phyloP scores from a whole-genome alignment of 75 land plant species.

The Pseudotsuga menziesii region DNA sequence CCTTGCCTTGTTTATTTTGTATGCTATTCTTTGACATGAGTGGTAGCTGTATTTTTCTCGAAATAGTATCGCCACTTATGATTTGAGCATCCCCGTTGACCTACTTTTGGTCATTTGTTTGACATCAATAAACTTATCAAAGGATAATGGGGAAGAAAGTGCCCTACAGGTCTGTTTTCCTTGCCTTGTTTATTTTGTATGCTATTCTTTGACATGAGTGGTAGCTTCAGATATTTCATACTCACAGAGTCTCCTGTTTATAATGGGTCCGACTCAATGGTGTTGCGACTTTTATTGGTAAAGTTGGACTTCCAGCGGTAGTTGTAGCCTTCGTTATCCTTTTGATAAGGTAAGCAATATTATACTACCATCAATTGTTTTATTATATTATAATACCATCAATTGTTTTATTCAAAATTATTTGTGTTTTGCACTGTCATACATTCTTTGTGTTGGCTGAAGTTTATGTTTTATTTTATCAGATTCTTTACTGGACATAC shows the following conservation, averaged over 20 bases:
- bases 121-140: conserved; percentile 41
- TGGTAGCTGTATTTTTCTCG: no score
- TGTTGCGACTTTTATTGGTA: conserved; percentile 74
- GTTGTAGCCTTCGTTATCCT: conserved; percentile 41
- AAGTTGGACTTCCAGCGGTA: conserved; percentile 62
- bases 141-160: conserved; percentile 61
- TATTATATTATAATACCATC: no score
- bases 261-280: conserved; percentile 72
- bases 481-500: conserved; percentile 60
- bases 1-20: no score
- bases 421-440: background rate
- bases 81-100: no score
- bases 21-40: background rate
- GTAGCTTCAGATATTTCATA: background rate
- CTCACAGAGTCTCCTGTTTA: background rate
- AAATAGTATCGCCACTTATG: no score
- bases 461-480: background rate
- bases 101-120: no score
- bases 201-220: background rate
- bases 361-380: no score
- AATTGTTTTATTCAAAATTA: background rate
- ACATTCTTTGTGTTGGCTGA: background rate
- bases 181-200: background rate
- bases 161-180: conserved; percentile 48
- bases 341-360: conserved; percentile 8